Conservation (phyloP, 2,329 filamentous ascomycete genomes). For the Microascus cirrosus region DNA sequence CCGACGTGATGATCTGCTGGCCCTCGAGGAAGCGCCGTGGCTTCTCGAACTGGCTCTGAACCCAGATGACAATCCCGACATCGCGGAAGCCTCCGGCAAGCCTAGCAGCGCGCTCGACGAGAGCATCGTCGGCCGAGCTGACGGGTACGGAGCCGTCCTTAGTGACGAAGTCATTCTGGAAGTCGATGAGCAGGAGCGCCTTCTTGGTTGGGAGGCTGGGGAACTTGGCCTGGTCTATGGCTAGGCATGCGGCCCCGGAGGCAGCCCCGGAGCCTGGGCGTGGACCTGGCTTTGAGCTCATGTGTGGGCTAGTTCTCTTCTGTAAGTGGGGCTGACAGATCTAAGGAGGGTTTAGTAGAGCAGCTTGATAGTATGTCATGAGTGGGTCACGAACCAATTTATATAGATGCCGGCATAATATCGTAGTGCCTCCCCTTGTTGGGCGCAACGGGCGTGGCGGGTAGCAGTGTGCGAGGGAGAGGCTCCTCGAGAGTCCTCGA, state of each 20-base stretch:
- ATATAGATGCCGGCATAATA: neutral
- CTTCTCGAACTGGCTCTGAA: conserved; percentile 63
- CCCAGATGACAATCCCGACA: conserved; percentile 68
- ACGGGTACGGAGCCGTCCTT: conserved; percentile 58
- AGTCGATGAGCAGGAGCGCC: conserved; percentile 73
- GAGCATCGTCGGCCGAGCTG: conserved; percentile 43
- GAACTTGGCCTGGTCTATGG: conserved; percentile 38
- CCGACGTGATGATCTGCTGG: conserved; percentile 30
- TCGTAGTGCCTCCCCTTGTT: neutral
- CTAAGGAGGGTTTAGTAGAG: neutral
- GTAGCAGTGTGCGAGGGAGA: neutral
- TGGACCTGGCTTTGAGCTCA: neutral
- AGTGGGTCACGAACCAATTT: neutral
- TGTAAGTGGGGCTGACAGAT: neutral
- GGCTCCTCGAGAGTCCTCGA: neutral
- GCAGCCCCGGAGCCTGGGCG: neutral
- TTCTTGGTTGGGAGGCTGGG: conserved; percentile 47
- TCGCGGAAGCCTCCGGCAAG: conserved; percentile 65
- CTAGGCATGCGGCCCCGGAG: neutral
- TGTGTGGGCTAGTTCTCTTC: neutral
- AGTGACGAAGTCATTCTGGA: conserved; percentile 82
- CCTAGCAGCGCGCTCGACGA: conserved; percentile 53
- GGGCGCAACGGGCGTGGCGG: too few relatives aligned
- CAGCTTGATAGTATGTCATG: neutral
- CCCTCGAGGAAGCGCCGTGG: conserved; percentile 43